phyloP scores from a whole-genome alignment of 2,329 filamentous ascomycete genomes.

The Fusarium drepaniforme region DNA sequence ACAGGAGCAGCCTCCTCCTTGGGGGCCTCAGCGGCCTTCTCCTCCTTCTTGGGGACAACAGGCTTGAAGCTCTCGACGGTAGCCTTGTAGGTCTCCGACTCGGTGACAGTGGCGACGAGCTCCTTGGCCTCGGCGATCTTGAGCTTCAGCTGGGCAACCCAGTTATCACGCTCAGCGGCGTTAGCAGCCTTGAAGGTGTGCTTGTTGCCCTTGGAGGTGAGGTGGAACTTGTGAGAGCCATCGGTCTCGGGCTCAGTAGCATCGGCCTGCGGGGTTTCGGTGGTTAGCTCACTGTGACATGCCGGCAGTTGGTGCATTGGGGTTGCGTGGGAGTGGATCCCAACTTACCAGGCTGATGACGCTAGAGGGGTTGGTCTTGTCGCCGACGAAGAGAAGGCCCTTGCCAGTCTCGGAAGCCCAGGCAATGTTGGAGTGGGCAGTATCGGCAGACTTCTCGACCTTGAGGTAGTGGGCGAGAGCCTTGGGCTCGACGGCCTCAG shows the following conservation, averaged over 20 bases:
- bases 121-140: conserved; percentile 90
- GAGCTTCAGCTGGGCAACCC: conserved; percentile 86
- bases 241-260: conserved; percentile 80
- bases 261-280: conserved; percentile 59
- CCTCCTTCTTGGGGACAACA: conserved; percentile 57
- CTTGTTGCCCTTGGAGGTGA: conserved; percentile 89
- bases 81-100: conserved; percentile 90
- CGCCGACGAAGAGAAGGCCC: conserved; percentile 91
- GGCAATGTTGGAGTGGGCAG: conserved; percentile 83
- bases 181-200: conserved; percentile 89
- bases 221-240: conserved; percentile 84
- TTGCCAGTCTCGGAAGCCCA: conserved; percentile 96
- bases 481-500: conserved; percentile 79
- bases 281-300: conserved; percentile 23
- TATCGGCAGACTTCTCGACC: conserved; percentile 83
- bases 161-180: conserved; percentile 87
- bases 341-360: conserved; percentile 85
- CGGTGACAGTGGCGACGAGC: conserved; percentile 77
- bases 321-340: conserved; percentile 28
- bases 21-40: conserved; percentile 51
- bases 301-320: conserved; percentile 34
- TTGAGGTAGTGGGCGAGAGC: conserved; percentile 83
- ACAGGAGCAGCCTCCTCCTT: conserved; percentile 48
- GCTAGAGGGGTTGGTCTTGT: conserved; percentile 84
- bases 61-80: conserved; percentile 79